Conservation (phyloP, 495 filamentous ascomycete species). For the Penicillium lagena region DNA sequence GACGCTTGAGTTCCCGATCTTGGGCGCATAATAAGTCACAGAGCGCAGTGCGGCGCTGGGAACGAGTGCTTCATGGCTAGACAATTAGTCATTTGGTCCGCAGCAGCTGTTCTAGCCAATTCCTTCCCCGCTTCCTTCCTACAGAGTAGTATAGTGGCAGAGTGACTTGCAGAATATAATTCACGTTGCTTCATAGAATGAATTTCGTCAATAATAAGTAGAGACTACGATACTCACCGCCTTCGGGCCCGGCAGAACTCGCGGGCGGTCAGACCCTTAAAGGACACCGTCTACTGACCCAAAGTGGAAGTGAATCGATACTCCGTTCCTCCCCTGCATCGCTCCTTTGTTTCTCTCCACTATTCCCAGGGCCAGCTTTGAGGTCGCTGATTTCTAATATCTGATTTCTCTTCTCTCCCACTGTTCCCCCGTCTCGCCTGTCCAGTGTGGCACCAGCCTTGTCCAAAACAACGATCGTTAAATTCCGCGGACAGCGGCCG, state of each 20-base stretch:
- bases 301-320: slow-evolving; percentile 18
- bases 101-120: background rate
- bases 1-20: slow-evolving; percentile 36
- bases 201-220: background rate
- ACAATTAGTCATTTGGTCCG: background rate
- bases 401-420: background rate
- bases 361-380: slow-evolving; percentile 6
- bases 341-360: slow-evolving; percentile 23
- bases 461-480: slow-evolving; percentile 17
- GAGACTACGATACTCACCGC: slow-evolving; percentile 8
- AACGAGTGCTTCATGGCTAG: background rate
- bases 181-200: too few species aligned
- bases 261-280: slow-evolving; percentile 17
- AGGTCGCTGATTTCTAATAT: too few species aligned
- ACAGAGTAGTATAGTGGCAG: too few species aligned
- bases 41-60: too few species aligned
- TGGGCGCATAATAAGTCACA: background rate
- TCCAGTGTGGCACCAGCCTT: slow-evolving; percentile 3
- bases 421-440: background rate
- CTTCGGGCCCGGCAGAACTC: slow-evolving; percentile 5
- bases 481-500: slow-evolving; percentile 26
- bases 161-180: too few species aligned
- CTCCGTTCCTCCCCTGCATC: slow-evolving; percentile 13
- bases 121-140: background rate
- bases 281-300: slow-evolving; percentile 28